These are phyloP conservation scores for Alternaria viburni DNA, from an alignment of 2,329 filamentous ascomycete genomes.

Conservation along the genomic window DNA sequence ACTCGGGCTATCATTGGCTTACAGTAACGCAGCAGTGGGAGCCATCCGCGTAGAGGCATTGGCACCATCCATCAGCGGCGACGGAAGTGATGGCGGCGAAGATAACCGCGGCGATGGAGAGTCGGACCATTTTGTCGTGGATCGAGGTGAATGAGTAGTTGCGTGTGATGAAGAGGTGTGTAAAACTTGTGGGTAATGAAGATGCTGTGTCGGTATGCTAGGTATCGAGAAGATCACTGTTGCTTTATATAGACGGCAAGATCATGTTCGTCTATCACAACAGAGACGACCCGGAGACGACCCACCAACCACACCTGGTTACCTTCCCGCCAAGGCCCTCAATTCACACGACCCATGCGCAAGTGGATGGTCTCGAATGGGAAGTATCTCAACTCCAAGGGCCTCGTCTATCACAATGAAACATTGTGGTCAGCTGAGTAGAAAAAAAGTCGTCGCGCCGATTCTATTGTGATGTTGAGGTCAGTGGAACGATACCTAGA, in stretches of 20 bases:
- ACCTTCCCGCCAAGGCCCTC: background rate
- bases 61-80: slow-evolving; percentile 5
- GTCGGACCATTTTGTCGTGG: slow-evolving; percentile 4
- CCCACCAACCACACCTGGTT: background rate
- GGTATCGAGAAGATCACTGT: background rate
- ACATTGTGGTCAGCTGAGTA: background rate
- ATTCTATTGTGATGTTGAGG: background rate
- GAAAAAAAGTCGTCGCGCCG: background rate
- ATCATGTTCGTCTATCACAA: background rate
- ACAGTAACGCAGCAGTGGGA: slow-evolving; percentile 10
- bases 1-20: background rate
- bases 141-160: background rate
- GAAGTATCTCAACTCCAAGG: background rate
- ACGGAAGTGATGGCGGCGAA: slow-evolving; percentile 1
- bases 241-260: background rate
- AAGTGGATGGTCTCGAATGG: background rate
- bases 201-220: background rate
- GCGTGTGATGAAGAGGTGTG: background rate
- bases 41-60: slow-evolving; percentile 6
- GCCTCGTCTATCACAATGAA: background rate
- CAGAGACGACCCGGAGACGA: background rate
- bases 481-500: background rate
- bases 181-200: background rate
- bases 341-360: background rate
- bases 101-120: background rate